phyloP scores from a whole-genome alignment of 2,329 filamentous ascomycete genomes.

The Xylaria sp. region DNA sequence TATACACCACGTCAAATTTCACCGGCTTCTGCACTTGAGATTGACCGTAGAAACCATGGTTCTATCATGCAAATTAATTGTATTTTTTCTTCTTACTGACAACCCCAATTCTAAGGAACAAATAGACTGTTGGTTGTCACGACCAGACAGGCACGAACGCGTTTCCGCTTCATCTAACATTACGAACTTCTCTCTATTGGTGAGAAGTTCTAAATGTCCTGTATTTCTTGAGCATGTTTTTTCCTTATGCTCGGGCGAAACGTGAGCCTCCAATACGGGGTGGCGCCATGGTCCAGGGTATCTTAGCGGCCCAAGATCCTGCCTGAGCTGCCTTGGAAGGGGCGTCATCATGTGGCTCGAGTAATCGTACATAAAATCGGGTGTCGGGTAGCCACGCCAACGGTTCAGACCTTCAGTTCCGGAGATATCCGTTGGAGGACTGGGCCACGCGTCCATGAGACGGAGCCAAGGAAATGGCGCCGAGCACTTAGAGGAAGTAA shows the following conservation, averaged over 20 bases:
- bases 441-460: conserved; percentile 34
- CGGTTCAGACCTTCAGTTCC: conserved; percentile 25
- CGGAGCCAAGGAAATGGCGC: conserved; percentile 27
- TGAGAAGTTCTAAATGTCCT: conserved; percentile 37
- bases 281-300: conserved; percentile 31
- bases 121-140: conserved; percentile 17
- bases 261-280: conserved; percentile 23
- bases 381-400: conserved; percentile 29
- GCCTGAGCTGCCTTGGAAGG: conserved; percentile 29
- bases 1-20: conserved; percentile 3
- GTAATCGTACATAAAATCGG: conserved; percentile 37
- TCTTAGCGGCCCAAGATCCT: conserved; percentile 30
- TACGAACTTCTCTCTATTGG: conserved; percentile 38
- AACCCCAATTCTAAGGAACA: conserved; percentile 15
- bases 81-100: conserved; percentile 19
- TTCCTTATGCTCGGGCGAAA: conserved; percentile 23
- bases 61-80: conserved; percentile 27
- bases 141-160: conserved; percentile 17
- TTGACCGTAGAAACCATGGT: not conserved
- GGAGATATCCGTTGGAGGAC: conserved; percentile 36
- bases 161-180: conserved; percentile 34
- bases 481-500: conserved; percentile 86
- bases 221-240: conserved; percentile 33
- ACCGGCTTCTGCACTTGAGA: not conserved
- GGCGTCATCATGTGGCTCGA: conserved; percentile 27